A percentile compares a stretch with the other conserved stretches of the same genome.
phyloP scores from a whole-genome alignment of 2,329 filamentous ascomycete species.

The Pestalotiopsis sp. region DNA sequence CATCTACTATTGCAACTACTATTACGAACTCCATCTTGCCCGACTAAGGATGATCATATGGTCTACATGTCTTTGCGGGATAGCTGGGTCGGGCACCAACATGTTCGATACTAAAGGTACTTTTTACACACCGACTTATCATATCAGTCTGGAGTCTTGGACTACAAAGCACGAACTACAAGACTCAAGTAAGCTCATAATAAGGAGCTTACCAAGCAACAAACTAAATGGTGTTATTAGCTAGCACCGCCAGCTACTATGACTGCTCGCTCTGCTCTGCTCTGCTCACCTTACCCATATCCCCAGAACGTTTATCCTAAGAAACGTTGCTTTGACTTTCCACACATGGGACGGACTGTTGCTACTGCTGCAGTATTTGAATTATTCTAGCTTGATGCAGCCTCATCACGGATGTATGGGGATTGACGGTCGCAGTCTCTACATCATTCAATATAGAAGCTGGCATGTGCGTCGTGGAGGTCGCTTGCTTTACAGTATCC shows the following conservation, averaged over 20 bases:
- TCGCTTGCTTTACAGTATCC: background rate
- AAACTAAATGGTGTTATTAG: background rate
- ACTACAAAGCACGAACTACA: no score
- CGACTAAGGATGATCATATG: background rate
- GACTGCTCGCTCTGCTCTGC: background rate
- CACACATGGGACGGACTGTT: background rate
- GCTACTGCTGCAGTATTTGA: background rate
- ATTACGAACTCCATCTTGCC: background rate
- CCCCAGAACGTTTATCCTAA: background rate
- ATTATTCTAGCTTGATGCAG: background rate
- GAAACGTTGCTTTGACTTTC: background rate
- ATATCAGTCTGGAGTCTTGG: background rate
- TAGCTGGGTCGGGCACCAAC: background rate
- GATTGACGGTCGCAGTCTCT: background rate
- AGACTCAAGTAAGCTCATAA: no score
- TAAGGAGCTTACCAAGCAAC: background rate
- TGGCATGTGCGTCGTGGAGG: background rate
- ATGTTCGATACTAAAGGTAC: background rate
- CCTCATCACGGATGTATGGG: background rate
- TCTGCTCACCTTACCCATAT: background rate
- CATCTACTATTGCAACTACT: background rate
- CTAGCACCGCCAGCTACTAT: background rate
- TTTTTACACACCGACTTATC: background rate
- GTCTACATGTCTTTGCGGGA: background rate
- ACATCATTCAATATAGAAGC: background rate